Evolutionary conservation across 108 stramenopile species (phyloP).

Genomic region (Aurantiochytrium sp.): DNA sequence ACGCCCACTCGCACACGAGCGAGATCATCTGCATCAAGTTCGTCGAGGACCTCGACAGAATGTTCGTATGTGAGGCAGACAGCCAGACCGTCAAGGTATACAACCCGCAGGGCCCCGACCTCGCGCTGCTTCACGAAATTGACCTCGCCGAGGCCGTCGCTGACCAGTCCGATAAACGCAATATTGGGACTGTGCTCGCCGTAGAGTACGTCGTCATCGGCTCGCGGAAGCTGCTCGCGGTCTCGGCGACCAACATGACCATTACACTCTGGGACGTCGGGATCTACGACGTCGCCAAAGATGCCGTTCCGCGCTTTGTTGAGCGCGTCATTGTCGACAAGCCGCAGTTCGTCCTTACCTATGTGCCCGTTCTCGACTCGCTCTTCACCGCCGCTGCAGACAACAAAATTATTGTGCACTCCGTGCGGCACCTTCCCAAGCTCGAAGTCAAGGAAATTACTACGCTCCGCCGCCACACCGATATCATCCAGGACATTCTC

Average conservation of each 20-base stretch:
- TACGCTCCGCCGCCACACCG: not conserved
- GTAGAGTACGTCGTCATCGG: not conserved
- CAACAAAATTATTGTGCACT: not conserved
- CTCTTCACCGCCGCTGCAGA: conserved; percentile 16
- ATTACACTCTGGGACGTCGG: not conserved
- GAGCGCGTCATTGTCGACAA: not conserved
- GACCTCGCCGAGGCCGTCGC: not conserved
- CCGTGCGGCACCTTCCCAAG: not conserved
- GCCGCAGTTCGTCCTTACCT: not conserved
- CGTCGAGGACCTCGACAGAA: not conserved
- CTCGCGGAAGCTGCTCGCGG: not conserved
- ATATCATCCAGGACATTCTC: not conserved
- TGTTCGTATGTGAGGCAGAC: conserved; percentile 7
- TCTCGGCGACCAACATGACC: conserved; percentile 18
- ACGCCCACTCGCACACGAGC: not conserved
- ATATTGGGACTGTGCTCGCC: not conserved
- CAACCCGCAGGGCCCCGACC: not conserved
- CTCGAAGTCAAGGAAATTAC: not conserved
- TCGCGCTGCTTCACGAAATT: not conserved
- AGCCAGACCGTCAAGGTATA: not conserved
- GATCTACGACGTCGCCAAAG: not conserved
- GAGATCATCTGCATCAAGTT: not conserved
- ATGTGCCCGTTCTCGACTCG: not conserved
- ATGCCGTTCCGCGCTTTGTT: not conserved
- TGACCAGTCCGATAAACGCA: conserved; percentile 4